These are phyloP conservation scores for Russula earlei DNA, from an alignment of 768 basidiomycete genomes.

Conservation along the genomic window DNA sequence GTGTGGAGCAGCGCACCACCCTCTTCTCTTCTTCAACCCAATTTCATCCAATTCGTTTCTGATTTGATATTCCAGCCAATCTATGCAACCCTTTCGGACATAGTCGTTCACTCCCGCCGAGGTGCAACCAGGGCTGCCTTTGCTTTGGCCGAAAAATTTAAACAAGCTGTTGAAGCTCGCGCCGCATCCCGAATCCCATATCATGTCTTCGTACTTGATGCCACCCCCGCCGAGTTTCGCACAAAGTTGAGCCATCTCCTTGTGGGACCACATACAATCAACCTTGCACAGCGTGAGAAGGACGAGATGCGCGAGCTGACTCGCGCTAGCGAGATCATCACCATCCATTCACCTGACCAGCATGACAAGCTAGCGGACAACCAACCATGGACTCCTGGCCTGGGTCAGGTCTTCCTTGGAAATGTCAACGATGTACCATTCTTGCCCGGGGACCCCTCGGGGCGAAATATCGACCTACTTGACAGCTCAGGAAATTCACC, in stretches of 20 bases:
- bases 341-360: conserved; percentile 22
- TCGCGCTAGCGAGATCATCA: conserved; percentile 68
- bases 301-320: conserved; percentile 89
- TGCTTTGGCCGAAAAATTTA: conserved; percentile 56
- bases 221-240: conserved; percentile 38
- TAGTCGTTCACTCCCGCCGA: conserved; percentile 76
- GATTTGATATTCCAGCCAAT: conserved; percentile 47
- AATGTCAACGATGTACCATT: conserved; percentile 72
- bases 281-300: conserved; percentile 76
- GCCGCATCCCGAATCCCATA: conserved; percentile 41
- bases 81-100: conserved; percentile 81
- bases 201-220: conserved; percentile 71
- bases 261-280: conserved; percentile 51
- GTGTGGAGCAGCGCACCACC: conserved; percentile 6
- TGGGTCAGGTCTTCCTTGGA: conserved; percentile 71
- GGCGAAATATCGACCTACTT: conserved; percentile 27
- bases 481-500: conserved; percentile 35
- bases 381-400: conserved; percentile 29
- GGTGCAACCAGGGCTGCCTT: conserved; percentile 48
- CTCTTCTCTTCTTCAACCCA: conserved; percentile 13
- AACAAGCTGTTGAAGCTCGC: conserved; percentile 43
- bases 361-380: conserved; percentile 30
- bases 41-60: conserved; percentile 25
- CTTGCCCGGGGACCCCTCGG: conserved; percentile 13
- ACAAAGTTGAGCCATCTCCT: conserved; percentile 42